Evolutionary conservation across 345 rosid genomes (phyloP).

Genomic region (Boechera divaricarpa): DNA sequence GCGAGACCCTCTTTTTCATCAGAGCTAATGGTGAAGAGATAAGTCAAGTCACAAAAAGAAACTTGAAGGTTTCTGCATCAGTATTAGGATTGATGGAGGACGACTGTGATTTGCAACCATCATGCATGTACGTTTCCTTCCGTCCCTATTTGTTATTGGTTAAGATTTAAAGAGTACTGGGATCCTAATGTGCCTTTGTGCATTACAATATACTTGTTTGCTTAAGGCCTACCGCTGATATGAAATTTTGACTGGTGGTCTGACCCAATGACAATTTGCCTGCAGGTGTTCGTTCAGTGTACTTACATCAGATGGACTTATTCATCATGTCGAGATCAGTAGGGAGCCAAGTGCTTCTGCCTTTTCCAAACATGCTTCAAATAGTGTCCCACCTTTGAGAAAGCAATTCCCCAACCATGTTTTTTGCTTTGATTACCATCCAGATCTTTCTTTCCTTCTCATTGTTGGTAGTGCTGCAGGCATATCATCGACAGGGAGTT

Average conservation of each 20-base stretch:
- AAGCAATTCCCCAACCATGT: constrained; percentile 67
- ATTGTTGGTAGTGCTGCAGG: constrained; percentile 59
- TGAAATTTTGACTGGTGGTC: constrained; percentile 27
- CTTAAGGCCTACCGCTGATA: constrained; percentile 17
- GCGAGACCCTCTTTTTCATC: constrained; percentile 69
- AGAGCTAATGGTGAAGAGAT: constrained; percentile 88
- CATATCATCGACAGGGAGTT: constrained; percentile 50
- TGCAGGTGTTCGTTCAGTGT: constrained; percentile 75
- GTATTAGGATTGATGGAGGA: constrained; percentile 71
- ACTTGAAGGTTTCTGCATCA: constrained; percentile 65
- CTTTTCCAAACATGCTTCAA: constrained; percentile 51
- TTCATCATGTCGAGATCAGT: constrained; percentile 72
- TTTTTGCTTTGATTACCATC: constrained; percentile 78
- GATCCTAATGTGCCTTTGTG: constrained; percentile 12
- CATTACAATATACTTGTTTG: constrained; percentile 17
- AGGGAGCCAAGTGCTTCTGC: constrained; percentile 68
- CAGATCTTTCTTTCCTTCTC: constrained; percentile 63
- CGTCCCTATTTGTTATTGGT: constrained; percentile 5
- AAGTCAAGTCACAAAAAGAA: constrained; percentile 59
- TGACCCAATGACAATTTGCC: constrained; percentile 27
- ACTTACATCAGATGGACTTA: constrained; percentile 73
- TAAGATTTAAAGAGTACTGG: constrained; percentile 32
- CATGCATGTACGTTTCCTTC: constrained; percentile 68
- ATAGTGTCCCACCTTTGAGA: constrained; percentile 47
- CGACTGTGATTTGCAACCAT: constrained; percentile 50